Base-by-base conservation (phyloP, 345 rosid genomes). In the Salix exigua region DNA sequence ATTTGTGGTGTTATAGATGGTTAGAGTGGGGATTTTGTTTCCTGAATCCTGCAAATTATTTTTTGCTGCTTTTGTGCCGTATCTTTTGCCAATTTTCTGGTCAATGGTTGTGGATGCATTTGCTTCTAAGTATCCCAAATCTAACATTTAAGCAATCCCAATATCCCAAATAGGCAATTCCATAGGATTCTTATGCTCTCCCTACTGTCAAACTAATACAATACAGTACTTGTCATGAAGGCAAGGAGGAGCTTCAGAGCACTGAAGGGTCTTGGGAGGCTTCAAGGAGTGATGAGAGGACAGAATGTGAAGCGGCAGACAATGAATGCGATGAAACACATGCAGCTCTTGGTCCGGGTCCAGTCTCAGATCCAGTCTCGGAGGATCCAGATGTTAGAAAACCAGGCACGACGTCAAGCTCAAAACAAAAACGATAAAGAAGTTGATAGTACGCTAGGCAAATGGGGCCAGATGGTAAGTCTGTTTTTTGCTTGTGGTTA, bases 341-440 rank as follows among this genome's bases (percentile, higher is more conserved):
- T 96, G 99, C 99, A 96, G 82, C 90, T 91, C 44, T 75, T 90
- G 82, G 98, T 94, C 55, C 89, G 98, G 26, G 92, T 94, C 70
- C 99, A 96, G 77, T 89, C 97, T 38, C 99, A 96, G 87, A 93
- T 96, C 78, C 99, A 91, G 81, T 91, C 98, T 35, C 90, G 98
- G 80, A 89, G 98, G 83, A 88, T 94, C 77, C 95, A 90, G 81
- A 91, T 90, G 97, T 75, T 94, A 12, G 97, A 93, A 81, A 89
- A 87, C 84, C 90, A 91, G 84, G 95, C 90, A 62, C 87, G 88
- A 68, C 84, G 60, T 31, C 91, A 90, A 67, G 87, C 85, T 74
- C 89, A 87, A 48, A 76, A 75, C 73, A 84, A 71, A 77, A 86
- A 79, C 58, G 87, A 84, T 73, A 89, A 87, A 81, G 96, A 87